Percentiles rank a stretch among this genome's conserved stretches.
Evolutionary conservation across 176 grass and related monocot genomes (phyloP).

Genomic region (Poa annua): DNA sequence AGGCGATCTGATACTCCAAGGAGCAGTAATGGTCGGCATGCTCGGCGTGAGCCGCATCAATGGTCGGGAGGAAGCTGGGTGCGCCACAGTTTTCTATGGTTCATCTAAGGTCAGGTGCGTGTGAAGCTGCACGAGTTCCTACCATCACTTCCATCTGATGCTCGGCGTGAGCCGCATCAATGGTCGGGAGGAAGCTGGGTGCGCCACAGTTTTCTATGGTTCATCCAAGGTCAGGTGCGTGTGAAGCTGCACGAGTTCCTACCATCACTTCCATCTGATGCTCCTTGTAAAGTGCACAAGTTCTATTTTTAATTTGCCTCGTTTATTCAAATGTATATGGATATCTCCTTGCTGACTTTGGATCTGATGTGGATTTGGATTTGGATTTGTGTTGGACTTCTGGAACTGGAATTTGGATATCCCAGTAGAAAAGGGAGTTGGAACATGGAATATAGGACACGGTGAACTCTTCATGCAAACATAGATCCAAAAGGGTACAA

Average conservation of each 20-base stretch:
- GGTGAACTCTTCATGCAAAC: background rate
- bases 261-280: background rate
- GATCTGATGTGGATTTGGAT: background rate
- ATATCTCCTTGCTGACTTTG: background rate
- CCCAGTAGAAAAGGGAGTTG: background rate
- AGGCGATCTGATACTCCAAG: background rate
- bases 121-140: background rate
- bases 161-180: too few relatives aligned
- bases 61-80: background rate
- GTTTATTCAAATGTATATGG: background rate
- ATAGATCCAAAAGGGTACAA: slow-evolving; percentile 11
- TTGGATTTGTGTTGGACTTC: background rate
- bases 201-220: too few relatives aligned
- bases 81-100: background rate
- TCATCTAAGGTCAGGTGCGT: background rate
- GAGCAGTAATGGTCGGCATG: background rate
- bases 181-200: too few relatives aligned
- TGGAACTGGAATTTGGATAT: background rate
- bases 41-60: background rate
- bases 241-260: background rate
- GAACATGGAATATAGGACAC: background rate
- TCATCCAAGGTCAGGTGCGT: background rate
- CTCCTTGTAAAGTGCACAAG: background rate
- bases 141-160: background rate
- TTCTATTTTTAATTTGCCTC: background rate